A percentile compares a stretch with the other conserved stretches of the same genome.
phyloP scores from a whole-genome alignment of 108 stramenopile genomes.

The Cyclotella choctawhatcheeana region DNA sequence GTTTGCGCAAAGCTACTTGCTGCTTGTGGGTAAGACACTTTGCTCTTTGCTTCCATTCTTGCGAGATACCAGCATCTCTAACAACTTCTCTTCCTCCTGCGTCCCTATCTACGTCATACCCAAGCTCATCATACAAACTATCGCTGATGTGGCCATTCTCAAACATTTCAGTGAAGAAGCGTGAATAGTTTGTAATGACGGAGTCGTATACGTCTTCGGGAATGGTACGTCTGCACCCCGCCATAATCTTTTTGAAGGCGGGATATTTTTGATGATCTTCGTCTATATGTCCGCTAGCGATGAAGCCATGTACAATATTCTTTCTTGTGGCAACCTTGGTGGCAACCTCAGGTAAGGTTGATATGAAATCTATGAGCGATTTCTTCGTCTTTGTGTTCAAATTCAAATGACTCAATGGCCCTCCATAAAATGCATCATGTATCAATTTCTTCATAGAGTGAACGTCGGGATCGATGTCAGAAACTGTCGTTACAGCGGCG shows the following conservation, averaged over 20 bases:
- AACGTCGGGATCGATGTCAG: neutral
- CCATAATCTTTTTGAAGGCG: neutral
- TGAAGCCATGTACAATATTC: slow-evolving; percentile 5
- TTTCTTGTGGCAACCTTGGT: neutral
- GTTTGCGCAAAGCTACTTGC: neutral
- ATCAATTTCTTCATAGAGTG: slow-evolving; percentile 21
- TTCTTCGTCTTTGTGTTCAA: neutral
- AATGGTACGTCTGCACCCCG: neutral
- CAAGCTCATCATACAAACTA: neutral
- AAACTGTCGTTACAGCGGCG: neutral
- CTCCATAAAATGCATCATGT: neutral
- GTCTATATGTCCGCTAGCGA: neutral
- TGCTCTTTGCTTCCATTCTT: slow-evolving; percentile 5
- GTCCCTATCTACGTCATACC: neutral
- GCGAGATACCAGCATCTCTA: slow-evolving; percentile 1
- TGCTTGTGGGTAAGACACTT: slow-evolving; percentile 5
- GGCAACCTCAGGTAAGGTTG: neutral
- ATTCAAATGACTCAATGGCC: neutral
- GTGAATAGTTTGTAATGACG: neutral
- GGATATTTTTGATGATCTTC: neutral
- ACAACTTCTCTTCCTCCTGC: neutral
- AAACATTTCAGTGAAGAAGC: neutral
- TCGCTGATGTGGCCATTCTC: neutral
- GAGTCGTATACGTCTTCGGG: neutral
- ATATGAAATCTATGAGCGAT: neutral